phyloP scores from a whole-genome alignment of 441 rosid species.

The Gossypium davidsonii region DNA sequence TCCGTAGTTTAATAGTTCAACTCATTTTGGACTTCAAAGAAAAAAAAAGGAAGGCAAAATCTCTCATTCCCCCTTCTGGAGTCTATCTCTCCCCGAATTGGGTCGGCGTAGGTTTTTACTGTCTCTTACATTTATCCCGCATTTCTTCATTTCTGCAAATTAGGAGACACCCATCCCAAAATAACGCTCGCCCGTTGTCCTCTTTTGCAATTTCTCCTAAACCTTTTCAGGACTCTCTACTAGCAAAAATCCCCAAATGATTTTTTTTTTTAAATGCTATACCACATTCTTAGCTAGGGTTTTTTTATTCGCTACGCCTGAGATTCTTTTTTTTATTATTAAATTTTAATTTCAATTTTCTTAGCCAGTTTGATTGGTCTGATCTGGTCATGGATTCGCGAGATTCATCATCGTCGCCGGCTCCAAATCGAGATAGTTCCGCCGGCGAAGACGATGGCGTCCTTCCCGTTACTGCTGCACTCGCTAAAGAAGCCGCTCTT shows the following conservation, averaged over 20 bases:
- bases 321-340: neutral
- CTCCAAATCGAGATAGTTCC: slow-evolving; percentile 34
- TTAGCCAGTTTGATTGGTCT: slow-evolving; percentile 15
- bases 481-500: slow-evolving; percentile 68
- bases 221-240: neutral
- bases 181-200: slow-evolving; percentile 1
- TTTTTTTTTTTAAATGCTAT: neutral
- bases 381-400: slow-evolving; percentile 69
- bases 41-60: neutral
- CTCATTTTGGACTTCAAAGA: neutral
- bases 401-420: slow-evolving; percentile 46
- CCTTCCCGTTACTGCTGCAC: slow-evolving; percentile 47
- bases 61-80: neutral
- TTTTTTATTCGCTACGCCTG: neutral
- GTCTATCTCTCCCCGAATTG: slow-evolving; percentile 3
- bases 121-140: neutral
- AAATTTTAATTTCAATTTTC: neutral
- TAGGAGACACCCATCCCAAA: slow-evolving; percentile 4
- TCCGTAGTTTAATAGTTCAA: neutral
- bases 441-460: slow-evolving; percentile 34
- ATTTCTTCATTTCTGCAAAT: slow-evolving; percentile 12
- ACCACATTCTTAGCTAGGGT: slow-evolving; percentile 11
- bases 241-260: neutral
- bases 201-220: slow-evolving; percentile 12
- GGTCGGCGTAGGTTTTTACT: slow-evolving; percentile 11